These are phyloP conservation scores for Ogataea pilisensis DNA, from an alignment of 805 yeast species.

Conservation along the genomic window DNA sequence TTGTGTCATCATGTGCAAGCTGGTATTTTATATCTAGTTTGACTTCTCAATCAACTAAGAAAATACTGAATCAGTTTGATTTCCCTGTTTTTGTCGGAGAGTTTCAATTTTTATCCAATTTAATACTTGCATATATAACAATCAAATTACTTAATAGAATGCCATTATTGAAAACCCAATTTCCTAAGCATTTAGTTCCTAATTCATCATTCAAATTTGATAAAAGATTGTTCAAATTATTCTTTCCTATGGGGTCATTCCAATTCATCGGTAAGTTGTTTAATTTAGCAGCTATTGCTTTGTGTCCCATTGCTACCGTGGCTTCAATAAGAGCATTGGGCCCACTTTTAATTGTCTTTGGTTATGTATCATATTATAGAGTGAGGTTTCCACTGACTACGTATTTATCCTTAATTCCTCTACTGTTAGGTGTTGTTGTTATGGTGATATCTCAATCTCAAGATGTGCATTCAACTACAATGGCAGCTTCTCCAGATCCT, in stretches of 20 bases:
- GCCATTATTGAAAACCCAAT: constrained; percentile 21
- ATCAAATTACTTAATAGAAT: constrained; percentile 8
- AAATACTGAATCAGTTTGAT: constrained; percentile 49
- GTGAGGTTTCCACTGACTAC: constrained; percentile 48
- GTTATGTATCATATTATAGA: constrained; percentile 50
- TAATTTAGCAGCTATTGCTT: constrained; percentile 59
- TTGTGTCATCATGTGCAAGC: constrained; percentile 41
- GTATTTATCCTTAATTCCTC: constrained; percentile 48
- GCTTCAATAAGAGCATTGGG: constrained; percentile 67
- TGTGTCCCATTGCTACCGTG: constrained; percentile 65
- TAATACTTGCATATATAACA: constrained; percentile 24
- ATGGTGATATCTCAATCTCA: constrained; percentile 36
- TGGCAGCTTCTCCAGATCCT: constrained; percentile 7
- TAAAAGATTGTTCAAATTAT: constrained; percentile 41
- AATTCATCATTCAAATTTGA: constrained; percentile 25
- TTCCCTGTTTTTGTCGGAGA: constrained; percentile 64
- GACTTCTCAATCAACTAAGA: constrained; percentile 61
- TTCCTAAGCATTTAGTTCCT: constrained; percentile 58
- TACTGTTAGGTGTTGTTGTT: constrained; percentile 49
- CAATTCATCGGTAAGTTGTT: constrained; percentile 64
- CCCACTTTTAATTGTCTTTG: constrained; percentile 55
- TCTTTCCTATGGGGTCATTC: constrained; percentile 60
- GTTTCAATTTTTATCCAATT: constrained; percentile 54
- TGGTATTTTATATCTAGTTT: constrained; percentile 64
- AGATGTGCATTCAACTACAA: constrained; percentile 10